Base-by-base conservation (phyloP, 768 basidiomycete species). In the Coprinopsis sp. region DNA sequence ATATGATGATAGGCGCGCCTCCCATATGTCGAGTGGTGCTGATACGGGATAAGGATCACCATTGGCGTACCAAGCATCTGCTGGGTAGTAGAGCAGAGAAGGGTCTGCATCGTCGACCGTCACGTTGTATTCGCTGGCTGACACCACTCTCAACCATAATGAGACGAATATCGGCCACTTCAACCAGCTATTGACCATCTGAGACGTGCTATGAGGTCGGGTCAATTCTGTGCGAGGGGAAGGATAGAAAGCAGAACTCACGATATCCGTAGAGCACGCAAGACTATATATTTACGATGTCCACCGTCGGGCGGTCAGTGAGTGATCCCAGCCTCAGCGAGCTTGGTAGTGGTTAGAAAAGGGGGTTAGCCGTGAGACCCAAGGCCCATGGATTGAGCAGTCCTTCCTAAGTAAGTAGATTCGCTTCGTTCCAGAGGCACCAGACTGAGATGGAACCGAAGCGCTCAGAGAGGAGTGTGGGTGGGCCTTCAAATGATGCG, bases 91-190 rank as follows among this genome's bases (percentile, higher is more conserved):
- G n/a, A 58, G 34, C 25, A 75, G 67, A 3, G 66, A 61, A 0
- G 65, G 55, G 49, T 71, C 61, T 10, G 63, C 58, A 52, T 72
- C 70, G 31, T 72, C 63, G 31, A 75, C 52, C 12, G 69, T 70
- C 10, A 64, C 50, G 51, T 73, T 69, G 19, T 57, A 46, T 24
- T 50, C 51, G 6, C 46, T 47, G 12, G 59, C 65, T 21, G 52
- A 34, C 6, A 58, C 59, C 12, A 46, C 28, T 21, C 50, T 41
- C 13, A 47, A 18, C 55, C 57, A 60, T 23, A 45, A 59, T 23
- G 51, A 51, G 28, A 60, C 28, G 13, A 53, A 31, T 29, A 62
- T 40, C 19, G 46, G 39, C 14, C 30, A 33, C 19, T 27, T 37
- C 34, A 37, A 25, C 46, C 46, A 48, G 18, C 33, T 14, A 19